Evolutionary conservation across 345 rosid genomes (phyloP), one percentile per base, ranked within the genome.

Genomic region (Turnera subulata): DNA sequence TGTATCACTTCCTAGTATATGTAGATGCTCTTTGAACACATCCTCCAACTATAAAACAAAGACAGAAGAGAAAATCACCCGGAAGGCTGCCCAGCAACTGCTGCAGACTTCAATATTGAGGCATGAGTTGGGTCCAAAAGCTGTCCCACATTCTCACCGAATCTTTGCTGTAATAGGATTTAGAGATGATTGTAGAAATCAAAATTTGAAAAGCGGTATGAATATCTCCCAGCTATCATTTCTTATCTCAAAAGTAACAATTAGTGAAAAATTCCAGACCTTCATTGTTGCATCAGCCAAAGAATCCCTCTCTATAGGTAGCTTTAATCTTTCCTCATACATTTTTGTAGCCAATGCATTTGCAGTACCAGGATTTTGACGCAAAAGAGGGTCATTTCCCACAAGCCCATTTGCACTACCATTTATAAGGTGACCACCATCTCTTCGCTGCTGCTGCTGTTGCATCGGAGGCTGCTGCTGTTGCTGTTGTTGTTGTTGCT

Each of bases 71-170:
- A 71, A 56, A 71, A 68, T 73, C 56, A 92, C 99, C 97, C 99
- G 60, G 96, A 76, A 67, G 97, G 74, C 66, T 84, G 98, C 74
- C 95, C 82, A 12, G 89, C 45, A 48, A 86, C 78, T 44, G 84
- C 86, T 20, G 82, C 78, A 63, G 98, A 82, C 72, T 92, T 92
- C 82, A 89, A 72, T 65, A 83, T 75, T 10, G 96, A 89, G 65
- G 96, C 84, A 71, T 86, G 91, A 76, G 79, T 92, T 56, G 84
- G 78, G 76, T 89, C 99, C 84, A 92, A 74, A 57, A 86, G 81
- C 74, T 83, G 96, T 64, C 95, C 83, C 51, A 80, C 84, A 73
- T 85, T 92, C 67, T 92, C 99, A 55, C 88, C 83, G 53, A 64
- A 89, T 65, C 97, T 72, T 82, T 86, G 94, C 82, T 79, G 89